Evolutionary conservation across 1,284 basidiomycete species (phyloP).

Genomic region (Pisolithus thermaeus): DNA sequence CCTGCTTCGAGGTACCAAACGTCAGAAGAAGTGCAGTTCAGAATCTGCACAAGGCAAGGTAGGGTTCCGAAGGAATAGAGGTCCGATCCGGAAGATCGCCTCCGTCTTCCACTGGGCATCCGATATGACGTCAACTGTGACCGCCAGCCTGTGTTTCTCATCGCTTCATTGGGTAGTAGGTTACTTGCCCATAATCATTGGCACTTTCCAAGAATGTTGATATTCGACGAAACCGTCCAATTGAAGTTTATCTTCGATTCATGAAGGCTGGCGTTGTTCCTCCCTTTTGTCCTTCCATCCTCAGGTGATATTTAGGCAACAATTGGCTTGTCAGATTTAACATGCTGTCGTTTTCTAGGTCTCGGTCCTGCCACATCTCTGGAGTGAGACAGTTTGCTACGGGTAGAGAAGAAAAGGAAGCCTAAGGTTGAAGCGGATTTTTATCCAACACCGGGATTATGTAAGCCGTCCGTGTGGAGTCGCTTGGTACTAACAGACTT

Average conservation of each 20-base stretch:
- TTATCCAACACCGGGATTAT: too few relatives aligned
- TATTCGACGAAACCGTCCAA: conserved; percentile 56
- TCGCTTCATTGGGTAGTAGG: conserved; percentile 10
- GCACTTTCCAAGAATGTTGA: conserved; percentile 56
- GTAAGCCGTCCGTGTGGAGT: too few relatives aligned
- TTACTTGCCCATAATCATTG: too few relatives aligned
- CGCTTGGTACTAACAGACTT: too few relatives aligned
- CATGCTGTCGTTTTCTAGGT: conserved; percentile 63
- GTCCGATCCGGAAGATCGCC: conserved; percentile 58
- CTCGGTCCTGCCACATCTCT: conserved; percentile 16
- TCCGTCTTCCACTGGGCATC: conserved; percentile 76
- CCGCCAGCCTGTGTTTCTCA: conserved; percentile 12
- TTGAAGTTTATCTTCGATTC: conserved; percentile 31
- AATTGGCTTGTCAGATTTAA: conserved; percentile 28
- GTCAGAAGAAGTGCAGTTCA: conserved; percentile 68
- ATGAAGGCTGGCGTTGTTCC: conserved; percentile 9
- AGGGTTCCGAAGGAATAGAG: conserved; percentile 87
- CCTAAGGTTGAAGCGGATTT: too few relatives aligned
- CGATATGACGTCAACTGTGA: conserved; percentile 33
- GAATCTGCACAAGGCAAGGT: conserved; percentile 72
- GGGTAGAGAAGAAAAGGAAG: too few relatives aligned
- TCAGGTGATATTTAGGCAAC: conserved; percentile 7
- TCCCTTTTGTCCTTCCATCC: conserved; percentile 19
- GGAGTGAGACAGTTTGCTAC: conserved; percentile 36
- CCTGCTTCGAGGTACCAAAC: conserved; percentile 76